Evolutionary conservation across 2,329 filamentous ascomycete genomes (phyloP).

Genomic region (Penicillium sp.): DNA sequence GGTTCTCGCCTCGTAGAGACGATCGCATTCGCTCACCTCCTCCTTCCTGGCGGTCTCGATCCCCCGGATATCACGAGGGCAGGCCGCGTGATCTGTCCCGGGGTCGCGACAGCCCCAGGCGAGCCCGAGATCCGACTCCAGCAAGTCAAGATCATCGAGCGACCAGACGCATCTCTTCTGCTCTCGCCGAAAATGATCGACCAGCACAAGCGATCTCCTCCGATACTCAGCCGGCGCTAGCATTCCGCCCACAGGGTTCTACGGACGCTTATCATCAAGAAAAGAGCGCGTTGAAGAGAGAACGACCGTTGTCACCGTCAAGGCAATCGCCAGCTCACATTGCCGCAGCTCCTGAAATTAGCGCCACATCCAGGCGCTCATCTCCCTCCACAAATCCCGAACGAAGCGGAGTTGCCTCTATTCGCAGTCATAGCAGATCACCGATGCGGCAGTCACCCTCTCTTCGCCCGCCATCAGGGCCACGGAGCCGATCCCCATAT

Average conservation of each 20-base stretch:
- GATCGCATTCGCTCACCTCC: constrained; percentile 45
- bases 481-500: constrained; percentile 22
- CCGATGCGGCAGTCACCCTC: constrained; percentile 30
- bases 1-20: constrained; percentile 48
- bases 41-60: constrained; percentile 45
- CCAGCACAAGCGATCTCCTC: constrained; percentile 37
- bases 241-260: constrained; percentile 58
- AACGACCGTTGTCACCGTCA: constrained; percentile 57
- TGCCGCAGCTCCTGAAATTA: constrained; percentile 59
- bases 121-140: constrained; percentile 44
- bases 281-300: constrained; percentile 52
- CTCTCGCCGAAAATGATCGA: constrained; percentile 34
- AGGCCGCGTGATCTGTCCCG: constrained; percentile 38
- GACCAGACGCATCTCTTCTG: constrained; percentile 40
- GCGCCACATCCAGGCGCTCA: constrained; percentile 62
- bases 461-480: constrained; percentile 27
- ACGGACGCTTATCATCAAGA: constrained; percentile 56
- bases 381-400: constrained; percentile 64
- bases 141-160: constrained; percentile 37
- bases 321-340: constrained; percentile 51
- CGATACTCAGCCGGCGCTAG: constrained; percentile 32
- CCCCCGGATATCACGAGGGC: constrained; percentile 42
- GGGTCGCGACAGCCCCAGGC: constrained; percentile 39
- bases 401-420: constrained; percentile 49
- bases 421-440: constrained; percentile 37